phyloP scores from a whole-genome alignment of 2,329 filamentous ascomycete genomes.

The Trichoderma breve region DNA sequence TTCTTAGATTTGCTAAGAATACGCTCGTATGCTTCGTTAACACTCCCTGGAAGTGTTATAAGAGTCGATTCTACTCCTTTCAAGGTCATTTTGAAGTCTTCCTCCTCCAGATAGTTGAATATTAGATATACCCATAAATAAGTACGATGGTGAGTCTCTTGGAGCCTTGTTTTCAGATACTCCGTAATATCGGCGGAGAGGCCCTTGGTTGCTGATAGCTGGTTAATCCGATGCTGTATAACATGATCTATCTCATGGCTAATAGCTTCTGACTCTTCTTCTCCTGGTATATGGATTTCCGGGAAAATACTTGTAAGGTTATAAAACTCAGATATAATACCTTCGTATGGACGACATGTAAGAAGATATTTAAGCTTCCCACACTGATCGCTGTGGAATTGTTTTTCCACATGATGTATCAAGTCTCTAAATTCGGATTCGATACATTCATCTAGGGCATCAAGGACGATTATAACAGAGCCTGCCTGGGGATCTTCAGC shows the following conservation, averaged over 20 bases:
- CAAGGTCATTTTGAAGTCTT: neutral
- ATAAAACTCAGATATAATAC: slow-evolving; percentile 26
- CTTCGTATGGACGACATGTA: slow-evolving; percentile 36
- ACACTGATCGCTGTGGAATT: neutral
- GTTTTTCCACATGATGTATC: slow-evolving; percentile 17
- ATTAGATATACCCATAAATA: slow-evolving; percentile 41
- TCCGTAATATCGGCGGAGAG: slow-evolving; percentile 4
- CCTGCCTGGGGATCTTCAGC: slow-evolving; percentile 28
- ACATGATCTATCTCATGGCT: slow-evolving; percentile 37
- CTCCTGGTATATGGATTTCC: slow-evolving; percentile 36
- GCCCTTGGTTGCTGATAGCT: neutral
- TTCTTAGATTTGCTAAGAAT: slow-evolving; percentile 28
- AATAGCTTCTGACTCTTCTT: slow-evolving; percentile 36
- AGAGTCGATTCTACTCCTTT: slow-evolving; percentile 6
- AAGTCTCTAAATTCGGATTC: slow-evolving; percentile 24
- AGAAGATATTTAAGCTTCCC: slow-evolving; percentile 36
- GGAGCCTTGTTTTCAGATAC: neutral
- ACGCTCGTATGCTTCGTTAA: slow-evolving; percentile 32
- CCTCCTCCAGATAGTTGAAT: slow-evolving; percentile 31
- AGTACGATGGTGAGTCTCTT: slow-evolving; percentile 30
- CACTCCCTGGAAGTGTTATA: slow-evolving; percentile 27
- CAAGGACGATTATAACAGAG: slow-evolving; percentile 36
- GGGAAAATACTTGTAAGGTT: slow-evolving; percentile 23
- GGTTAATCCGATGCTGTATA: slow-evolving; percentile 30
- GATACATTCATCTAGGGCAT: slow-evolving; percentile 36